Evolutionary conservation across 257 asterid genomes (phyloP).

Genomic region (Leonotis leonurus): DNA sequence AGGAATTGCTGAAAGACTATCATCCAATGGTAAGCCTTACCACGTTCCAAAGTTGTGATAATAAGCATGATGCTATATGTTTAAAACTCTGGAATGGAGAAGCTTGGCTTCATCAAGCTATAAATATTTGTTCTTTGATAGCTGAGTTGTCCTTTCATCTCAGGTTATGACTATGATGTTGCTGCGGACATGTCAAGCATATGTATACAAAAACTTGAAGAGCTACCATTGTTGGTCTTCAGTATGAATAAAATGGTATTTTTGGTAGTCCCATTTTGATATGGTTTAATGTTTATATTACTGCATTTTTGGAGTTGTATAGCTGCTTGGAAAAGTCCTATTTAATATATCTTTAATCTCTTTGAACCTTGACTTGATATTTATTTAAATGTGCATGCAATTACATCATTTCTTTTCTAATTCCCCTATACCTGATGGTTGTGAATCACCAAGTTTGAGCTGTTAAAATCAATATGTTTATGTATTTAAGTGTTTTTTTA

Average conservation of each 20-base stretch:
- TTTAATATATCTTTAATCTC: not conserved
- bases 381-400: not conserved
- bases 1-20: constrained; percentile 37
- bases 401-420: constrained; percentile 3
- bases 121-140: constrained; percentile 20
- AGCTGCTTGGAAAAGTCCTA: not conserved
- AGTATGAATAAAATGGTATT: constrained; percentile 60
- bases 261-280: constrained; percentile 9
- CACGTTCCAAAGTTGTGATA: constrained; percentile 13
- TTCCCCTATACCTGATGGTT: constrained; percentile 8
- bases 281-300: constrained; percentile 1
- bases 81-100: constrained; percentile 20
- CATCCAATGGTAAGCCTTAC: constrained; percentile 34
- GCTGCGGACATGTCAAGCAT: constrained; percentile 35
- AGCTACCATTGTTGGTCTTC: constrained; percentile 67
- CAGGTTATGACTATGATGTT: constrained; percentile 44
- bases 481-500: constrained; percentile 17
- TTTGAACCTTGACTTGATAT: constrained; percentile 8
- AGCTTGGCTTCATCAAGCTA: constrained; percentile 25
- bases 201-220: constrained; percentile 59
- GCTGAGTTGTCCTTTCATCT: constrained; percentile 27
- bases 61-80: constrained; percentile 11
- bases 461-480: constrained; percentile 6
- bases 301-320: constrained; percentile 7
- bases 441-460: not conserved